Evolutionary conservation across 495 filamentous ascomycete species (phyloP).

Genomic region (Penicillium flavigenum): DNA sequence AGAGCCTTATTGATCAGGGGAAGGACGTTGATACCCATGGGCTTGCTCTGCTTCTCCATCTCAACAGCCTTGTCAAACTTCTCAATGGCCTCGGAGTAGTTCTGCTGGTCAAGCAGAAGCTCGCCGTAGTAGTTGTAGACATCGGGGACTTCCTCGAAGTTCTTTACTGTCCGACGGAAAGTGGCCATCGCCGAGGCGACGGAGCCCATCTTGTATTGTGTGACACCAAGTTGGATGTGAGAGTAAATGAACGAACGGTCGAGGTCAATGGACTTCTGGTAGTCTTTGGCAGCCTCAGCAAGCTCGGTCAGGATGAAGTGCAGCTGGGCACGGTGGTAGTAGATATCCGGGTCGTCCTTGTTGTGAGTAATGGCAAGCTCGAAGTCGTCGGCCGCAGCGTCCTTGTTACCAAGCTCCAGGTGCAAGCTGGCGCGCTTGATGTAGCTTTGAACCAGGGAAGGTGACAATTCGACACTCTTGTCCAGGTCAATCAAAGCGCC

Average conservation of each 20-base stretch:
- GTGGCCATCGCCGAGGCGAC: conserved; percentile 98
- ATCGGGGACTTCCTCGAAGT: conserved; percentile 92
- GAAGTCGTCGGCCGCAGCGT: conserved; percentile 85
- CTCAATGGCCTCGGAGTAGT: conserved; percentile 91
- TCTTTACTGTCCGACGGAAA: conserved; percentile 96
- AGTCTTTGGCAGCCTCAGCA: conserved; percentile 91
- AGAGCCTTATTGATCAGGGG: conserved; percentile 98
- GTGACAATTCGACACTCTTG: conserved; percentile 87
- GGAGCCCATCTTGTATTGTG: conserved; percentile 99
- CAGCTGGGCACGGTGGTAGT: conserved; percentile 97
- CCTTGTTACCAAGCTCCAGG: conserved; percentile 89
- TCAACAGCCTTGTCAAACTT: conserved; percentile 98
- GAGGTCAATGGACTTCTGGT: conserved; percentile 98
- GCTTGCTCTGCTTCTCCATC: conserved; percentile 93
- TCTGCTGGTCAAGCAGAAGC: conserved; percentile 94
- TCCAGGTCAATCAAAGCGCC: conserved; percentile 80
- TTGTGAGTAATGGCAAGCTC: conserved; percentile 82
- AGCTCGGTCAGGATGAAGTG: conserved; percentile 98
- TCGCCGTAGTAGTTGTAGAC: conserved; percentile 99
- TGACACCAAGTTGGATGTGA: conserved; percentile 98
- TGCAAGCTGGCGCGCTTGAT: conserved; percentile 99
- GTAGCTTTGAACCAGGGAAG: conserved; percentile 87
- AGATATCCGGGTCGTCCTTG: conserved; percentile 90
- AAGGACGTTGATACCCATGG: conserved; percentile 92
- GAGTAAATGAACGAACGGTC: conserved; percentile 97